Percentiles rank a stretch among this genome's conserved stretches.
Conservation (phyloP, 208 protist genomes). For the Wallacemonas sp. region DNA sequence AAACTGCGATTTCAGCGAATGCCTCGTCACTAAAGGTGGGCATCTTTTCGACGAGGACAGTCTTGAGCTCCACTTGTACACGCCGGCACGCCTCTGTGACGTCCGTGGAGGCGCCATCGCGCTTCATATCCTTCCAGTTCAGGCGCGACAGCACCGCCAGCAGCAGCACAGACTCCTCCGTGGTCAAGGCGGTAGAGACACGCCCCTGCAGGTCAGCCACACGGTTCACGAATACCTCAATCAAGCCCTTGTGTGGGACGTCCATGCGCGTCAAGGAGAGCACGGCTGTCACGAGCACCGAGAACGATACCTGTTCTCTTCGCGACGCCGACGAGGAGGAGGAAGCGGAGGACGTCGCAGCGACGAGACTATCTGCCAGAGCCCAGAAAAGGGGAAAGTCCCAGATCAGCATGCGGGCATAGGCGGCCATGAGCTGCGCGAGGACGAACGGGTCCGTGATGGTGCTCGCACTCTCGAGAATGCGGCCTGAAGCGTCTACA, state of each 20-base stretch:
- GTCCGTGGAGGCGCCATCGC: background rate
- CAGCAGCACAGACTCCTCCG: constrained; percentile 31
- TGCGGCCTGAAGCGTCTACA: constrained; percentile 48
- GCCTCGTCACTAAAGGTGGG: constrained; percentile 28
- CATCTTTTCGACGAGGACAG: constrained; percentile 2
- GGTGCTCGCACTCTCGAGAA: constrained; percentile 22
- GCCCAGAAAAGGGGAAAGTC: constrained; percentile 64
- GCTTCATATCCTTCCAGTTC: background rate
- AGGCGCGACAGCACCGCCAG: constrained; percentile 39
- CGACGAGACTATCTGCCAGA: constrained; percentile 44
- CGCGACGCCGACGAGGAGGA: background rate
- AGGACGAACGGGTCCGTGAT: constrained; percentile 11
- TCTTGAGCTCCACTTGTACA: constrained; percentile 8
- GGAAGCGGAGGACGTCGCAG: background rate
- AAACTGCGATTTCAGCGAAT: constrained; percentile 68
- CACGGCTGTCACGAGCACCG: constrained; percentile 51
- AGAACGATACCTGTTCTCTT: constrained; percentile 21
- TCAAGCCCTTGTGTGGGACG: constrained; percentile 31
- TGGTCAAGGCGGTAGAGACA: background rate
- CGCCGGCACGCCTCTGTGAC: background rate
- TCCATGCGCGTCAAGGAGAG: constrained; percentile 77
- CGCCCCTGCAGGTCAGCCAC: constrained; percentile 1
- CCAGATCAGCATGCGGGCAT: constrained; percentile 78
- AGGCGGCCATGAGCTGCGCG: constrained; percentile 56
- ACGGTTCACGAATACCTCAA: background rate